These are phyloP conservation scores for Huntiella savannae DNA, from an alignment of 2,329 filamentous ascomycete genomes.

Conservation along the genomic window DNA sequence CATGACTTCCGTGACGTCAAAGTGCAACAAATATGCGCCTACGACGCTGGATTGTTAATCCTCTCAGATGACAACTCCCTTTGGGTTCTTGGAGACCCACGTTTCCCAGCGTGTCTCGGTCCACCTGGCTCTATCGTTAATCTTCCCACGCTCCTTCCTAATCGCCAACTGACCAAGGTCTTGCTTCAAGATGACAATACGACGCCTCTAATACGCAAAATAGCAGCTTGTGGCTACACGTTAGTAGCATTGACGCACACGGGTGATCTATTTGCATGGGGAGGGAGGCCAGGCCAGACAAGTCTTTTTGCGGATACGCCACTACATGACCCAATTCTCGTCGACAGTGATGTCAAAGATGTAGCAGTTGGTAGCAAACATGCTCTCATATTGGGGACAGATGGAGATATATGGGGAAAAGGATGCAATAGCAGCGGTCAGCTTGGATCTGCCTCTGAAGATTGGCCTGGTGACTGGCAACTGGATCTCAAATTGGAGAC, in stretches of 20 bases:
- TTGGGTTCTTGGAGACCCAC: constrained; percentile 36
- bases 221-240: constrained; percentile 37
- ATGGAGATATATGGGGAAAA: constrained; percentile 31
- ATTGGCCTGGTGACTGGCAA: constrained; percentile 20
- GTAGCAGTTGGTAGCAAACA: constrained; percentile 39
- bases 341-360: constrained; percentile 33
- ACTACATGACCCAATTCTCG: constrained; percentile 1
- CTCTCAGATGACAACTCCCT: constrained; percentile 26
- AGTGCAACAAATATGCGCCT: constrained; percentile 26
- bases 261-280: constrained; percentile 44
- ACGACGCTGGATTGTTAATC: constrained; percentile 30
- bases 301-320: background rate
- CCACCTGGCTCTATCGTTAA: background rate
- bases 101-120: constrained; percentile 33
- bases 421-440: constrained; percentile 41
- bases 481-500: constrained; percentile 16
- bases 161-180: background rate
- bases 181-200: constrained; percentile 27
- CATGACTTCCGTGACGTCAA: background rate
- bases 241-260: constrained; percentile 38
- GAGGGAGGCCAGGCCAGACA: constrained; percentile 17
- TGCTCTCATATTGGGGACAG: constrained; percentile 32
- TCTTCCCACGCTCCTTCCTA: background rate
- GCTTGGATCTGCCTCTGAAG: constrained; percentile 23
- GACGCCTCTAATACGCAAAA: constrained; percentile 29